Evolutionary conservation across 352 stramenopile species (phyloP).

Genomic region (Phytophthora uliginosa): DNA sequence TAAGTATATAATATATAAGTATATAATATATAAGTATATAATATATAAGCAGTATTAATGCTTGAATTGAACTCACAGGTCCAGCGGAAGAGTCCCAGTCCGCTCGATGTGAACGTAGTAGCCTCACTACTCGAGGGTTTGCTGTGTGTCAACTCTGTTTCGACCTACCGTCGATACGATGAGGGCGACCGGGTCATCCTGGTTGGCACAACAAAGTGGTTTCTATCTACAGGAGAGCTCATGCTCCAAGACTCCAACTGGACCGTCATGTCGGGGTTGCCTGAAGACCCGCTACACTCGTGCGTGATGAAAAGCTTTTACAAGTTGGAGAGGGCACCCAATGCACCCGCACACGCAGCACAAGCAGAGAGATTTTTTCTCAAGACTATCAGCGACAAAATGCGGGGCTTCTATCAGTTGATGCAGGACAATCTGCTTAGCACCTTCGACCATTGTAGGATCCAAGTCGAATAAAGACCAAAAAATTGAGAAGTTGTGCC

Average conservation of each 20-base stretch:
- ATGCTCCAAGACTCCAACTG: slow-evolving; percentile 33
- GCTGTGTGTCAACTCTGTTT: neutral
- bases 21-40: too few species aligned
- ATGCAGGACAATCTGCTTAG: neutral
- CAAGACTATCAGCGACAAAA: slow-evolving; percentile 12
- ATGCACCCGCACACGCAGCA: neutral
- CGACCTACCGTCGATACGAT: slow-evolving; percentile 29
- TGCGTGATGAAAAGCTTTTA: slow-evolving; percentile 27
- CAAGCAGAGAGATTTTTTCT: slow-evolving; percentile 13
- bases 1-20: too few species aligned
- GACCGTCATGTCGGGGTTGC: slow-evolving; percentile 22
- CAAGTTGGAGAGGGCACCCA: slow-evolving; percentile 11
- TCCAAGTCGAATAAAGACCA: too few species aligned
- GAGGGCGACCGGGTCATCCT: slow-evolving; percentile 24
- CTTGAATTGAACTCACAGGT: neutral
- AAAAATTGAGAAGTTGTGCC: too few species aligned
- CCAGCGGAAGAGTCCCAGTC: slow-evolving; percentile 5
- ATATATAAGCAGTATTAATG: too few species aligned
- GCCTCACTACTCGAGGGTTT: slow-evolving; percentile 13
- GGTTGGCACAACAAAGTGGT: slow-evolving; percentile 23
- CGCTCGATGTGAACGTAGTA: slow-evolving; percentile 24
- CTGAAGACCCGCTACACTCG: neutral
- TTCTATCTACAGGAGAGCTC: slow-evolving; percentile 24
- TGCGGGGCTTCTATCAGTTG: slow-evolving; percentile 13
- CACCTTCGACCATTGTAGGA: neutral